Evolutionary conservation across 345 rosid species (phyloP).

Genomic region (Turnera subulata): DNA sequence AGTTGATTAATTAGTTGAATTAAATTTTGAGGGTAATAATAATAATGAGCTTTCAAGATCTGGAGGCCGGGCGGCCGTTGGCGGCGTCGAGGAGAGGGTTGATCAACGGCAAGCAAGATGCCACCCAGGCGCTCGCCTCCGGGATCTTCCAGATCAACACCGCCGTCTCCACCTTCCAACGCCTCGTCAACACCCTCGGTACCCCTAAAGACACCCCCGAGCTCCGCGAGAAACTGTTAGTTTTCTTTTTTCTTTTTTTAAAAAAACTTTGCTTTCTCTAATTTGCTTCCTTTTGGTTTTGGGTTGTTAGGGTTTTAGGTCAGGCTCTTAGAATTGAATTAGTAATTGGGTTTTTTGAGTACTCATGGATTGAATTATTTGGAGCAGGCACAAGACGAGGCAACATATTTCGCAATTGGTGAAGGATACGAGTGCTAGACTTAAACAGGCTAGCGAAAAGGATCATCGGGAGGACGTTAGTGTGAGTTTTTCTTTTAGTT

Average conservation of each 20-base stretch:
- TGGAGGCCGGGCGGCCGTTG: constrained; percentile 64
- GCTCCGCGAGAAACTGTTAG: constrained; percentile 95
- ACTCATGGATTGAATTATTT: too few relatives aligned
- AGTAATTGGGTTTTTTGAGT: too few relatives aligned
- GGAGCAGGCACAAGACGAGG: constrained; percentile 73
- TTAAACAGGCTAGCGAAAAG: constrained; percentile 82
- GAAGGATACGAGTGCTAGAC: constrained; percentile 91
- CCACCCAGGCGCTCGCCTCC: constrained; percentile 87
- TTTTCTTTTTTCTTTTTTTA: neutral
- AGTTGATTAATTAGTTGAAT: neutral
- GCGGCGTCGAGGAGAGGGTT: constrained; percentile 42
- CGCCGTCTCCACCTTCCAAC: constrained; percentile 84
- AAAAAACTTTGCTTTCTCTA: too few relatives aligned
- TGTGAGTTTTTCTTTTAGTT: constrained; percentile 21
- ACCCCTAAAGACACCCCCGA: constrained; percentile 95
- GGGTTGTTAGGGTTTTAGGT: neutral
- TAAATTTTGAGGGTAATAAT: neutral
- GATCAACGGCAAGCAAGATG: constrained; percentile 58
- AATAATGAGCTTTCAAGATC: constrained; percentile 92
- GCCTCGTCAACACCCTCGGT: constrained; percentile 93
- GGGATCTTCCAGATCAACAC: constrained; percentile 99
- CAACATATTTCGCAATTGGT: constrained; percentile 78
- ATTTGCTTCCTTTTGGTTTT: neutral
- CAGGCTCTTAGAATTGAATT: too few relatives aligned
- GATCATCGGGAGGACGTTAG: constrained; percentile 76